Evolutionary conservation across 371 early-diverging fungal species (phyloP).

Genomic region (Rhizopus microsporus): DNA sequence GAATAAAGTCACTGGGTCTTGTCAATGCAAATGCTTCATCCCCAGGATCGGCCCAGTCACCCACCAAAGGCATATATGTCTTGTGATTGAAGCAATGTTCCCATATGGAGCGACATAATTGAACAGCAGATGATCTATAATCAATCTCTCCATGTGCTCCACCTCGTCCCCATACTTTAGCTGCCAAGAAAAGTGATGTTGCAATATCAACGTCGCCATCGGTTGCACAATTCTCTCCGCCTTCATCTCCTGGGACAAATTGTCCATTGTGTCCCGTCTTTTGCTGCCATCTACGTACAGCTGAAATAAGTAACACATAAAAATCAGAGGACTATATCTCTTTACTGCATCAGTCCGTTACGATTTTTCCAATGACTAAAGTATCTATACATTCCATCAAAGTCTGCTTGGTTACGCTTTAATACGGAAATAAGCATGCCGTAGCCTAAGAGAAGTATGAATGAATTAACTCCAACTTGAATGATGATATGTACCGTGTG

Average conservation of each 20-base stretch:
- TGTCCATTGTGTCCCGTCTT: constrained; percentile 30
- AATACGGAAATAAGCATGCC: constrained; percentile 65
- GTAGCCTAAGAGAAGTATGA: constrained; percentile 39
- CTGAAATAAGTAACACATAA: not conserved
- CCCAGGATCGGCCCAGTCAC: constrained; percentile 66
- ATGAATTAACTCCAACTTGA: too few species aligned
- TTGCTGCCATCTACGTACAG: constrained; percentile 55
- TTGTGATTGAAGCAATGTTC: constrained; percentile 58
- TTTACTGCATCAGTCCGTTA: constrained; percentile 60
- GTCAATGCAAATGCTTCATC: constrained; percentile 56
- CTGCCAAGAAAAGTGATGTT: constrained; percentile 59
- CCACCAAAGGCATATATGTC: constrained; percentile 59
- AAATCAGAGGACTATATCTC: not conserved
- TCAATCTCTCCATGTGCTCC: constrained; percentile 51
- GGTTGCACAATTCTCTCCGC: constrained; percentile 59
- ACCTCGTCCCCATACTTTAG: constrained; percentile 57
- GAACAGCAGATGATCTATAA: constrained; percentile 48
- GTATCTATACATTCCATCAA: constrained; percentile 62
- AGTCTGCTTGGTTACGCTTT: constrained; percentile 60
- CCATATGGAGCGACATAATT: constrained; percentile 51
- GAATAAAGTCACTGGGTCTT: constrained; percentile 63
- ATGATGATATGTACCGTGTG: constrained; percentile 38
- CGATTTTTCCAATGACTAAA: constrained; percentile 54
- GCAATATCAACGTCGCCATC: constrained; percentile 68
- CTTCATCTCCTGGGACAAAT: constrained; percentile 52